Evolutionary conservation across 768 basidiomycete species (phyloP), one percentile per base, ranked within the genome.

Genomic region (Lactarius hengduanensis): DNA sequence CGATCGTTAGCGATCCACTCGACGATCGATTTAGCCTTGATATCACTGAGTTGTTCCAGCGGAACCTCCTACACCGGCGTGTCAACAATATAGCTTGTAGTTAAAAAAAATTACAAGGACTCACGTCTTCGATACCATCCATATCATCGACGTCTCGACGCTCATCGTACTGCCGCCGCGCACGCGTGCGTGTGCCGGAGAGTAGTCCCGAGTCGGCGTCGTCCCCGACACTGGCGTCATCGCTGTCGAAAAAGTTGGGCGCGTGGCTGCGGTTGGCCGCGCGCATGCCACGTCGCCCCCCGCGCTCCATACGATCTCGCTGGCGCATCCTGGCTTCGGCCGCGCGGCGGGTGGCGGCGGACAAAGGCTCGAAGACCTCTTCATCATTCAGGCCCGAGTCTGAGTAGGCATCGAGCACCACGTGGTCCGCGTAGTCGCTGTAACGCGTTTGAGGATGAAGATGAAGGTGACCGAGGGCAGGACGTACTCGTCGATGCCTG

Each of bases 1-100:
- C 92, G 87, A 65, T 96, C 94, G 64, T 90, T 89, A 20, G 93
- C 90, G 72, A 98, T 96, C 97, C 97, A 99, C 77, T 98, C 97
- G 28, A 91, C 90, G 64, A 99, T 94, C 15, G 93, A 95, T 74
- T 96, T 94, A 45, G 96, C 94, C 75, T 98, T 98, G 80, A 99
- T 95, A 74, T 99, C 97, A 67, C 93, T 92, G 11, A 99, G 82
- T 79, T 99, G 94, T 74, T 98, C 96, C 53, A 97, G 76, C 0
- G 97, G 95, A 62, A 99, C 83, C 77, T 98, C 95, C 93, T 97
- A 73, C 16, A 65, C 41, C 16, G 57, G 57, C 40, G 18, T 58
- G 28, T 28, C 54, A 67, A 54, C 34, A 26, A 40, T 41, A 15
- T n/a, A 57, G 15, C 54, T 32, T 55, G 64, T 5, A 43, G 28